A percentile compares a stretch with the other conserved stretches of the same genome.
These are phyloP conservation scores for Talaromyces sp. DNA, from an alignment of 2,329 filamentous ascomycete species.

Conservation along the genomic window DNA sequence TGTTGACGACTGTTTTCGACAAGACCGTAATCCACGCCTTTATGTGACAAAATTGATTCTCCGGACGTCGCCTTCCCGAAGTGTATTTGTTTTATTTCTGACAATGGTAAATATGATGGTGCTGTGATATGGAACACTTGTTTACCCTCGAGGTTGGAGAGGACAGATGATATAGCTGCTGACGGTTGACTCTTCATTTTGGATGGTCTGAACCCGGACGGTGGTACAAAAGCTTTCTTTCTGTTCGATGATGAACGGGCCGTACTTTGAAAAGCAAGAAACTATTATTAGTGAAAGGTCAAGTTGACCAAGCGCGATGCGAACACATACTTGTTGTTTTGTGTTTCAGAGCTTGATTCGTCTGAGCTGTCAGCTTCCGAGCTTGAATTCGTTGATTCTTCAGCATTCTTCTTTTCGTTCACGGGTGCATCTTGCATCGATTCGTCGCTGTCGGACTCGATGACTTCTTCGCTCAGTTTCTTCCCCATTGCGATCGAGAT, in stretches of 20 bases:
- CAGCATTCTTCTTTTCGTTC: background rate
- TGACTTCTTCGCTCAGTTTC: slow-evolving; percentile 21
- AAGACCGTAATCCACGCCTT: slow-evolving; percentile 41
- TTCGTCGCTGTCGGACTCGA: slow-evolving; percentile 25
- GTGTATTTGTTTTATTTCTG: slow-evolving; percentile 42
- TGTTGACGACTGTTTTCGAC: slow-evolving; percentile 30
- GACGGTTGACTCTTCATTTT: slow-evolving; percentile 30
- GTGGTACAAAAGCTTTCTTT: slow-evolving; percentile 35
- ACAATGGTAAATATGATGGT: slow-evolving; percentile 40
- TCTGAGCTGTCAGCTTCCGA: slow-evolving; percentile 16
- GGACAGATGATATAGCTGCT: slow-evolving; percentile 28
- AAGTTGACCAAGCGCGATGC: background rate
- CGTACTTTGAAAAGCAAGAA: background rate
- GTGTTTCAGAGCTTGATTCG: slow-evolving; percentile 5
- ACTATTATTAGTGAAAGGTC: background rate
- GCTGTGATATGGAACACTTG: slow-evolving; percentile 47
- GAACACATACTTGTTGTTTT: slow-evolving; percentile 17
- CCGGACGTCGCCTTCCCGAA: slow-evolving; percentile 38
- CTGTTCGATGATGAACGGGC: slow-evolving; percentile 14
- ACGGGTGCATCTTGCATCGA: slow-evolving; percentile 20
- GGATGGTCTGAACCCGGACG: slow-evolving; percentile 38
- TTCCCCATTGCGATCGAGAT: slow-evolving; percentile 10
- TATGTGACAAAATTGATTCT: slow-evolving; percentile 37
- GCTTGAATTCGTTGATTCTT: slow-evolving; percentile 13
- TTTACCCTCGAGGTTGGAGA: slow-evolving; percentile 40